Conservation (phyloP, 208 protist species). For the Leishmania major region DNA sequence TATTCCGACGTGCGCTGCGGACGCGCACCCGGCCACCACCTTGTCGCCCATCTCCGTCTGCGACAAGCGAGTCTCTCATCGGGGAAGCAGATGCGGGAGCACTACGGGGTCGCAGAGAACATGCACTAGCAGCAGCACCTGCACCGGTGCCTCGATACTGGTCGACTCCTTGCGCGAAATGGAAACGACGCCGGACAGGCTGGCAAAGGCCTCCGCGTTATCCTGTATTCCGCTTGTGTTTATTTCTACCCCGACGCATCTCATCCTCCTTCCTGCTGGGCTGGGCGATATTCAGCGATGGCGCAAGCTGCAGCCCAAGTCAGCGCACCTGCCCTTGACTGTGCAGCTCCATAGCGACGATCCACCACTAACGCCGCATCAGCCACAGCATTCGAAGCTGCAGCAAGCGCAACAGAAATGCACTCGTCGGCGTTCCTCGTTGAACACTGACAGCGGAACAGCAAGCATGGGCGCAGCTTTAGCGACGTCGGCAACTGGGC, state of each 20-base stretch:
- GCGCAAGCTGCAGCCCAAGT: conserved; percentile 31
- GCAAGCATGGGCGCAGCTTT: neutral
- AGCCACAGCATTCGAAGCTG: neutral
- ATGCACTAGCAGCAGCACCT: neutral
- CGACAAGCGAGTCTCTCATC: conserved; percentile 8
- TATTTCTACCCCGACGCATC: conserved; percentile 27
- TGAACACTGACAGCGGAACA: neutral
- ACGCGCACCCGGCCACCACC: neutral
- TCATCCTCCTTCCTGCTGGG: conserved; percentile 24
- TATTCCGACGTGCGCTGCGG: conserved; percentile 26
- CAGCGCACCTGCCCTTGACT: conserved; percentile 29
- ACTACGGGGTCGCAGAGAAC: neutral
- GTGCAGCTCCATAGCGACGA: conserved; percentile 26
- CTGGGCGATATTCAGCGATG: conserved; percentile 26
- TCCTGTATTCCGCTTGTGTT: conserved; percentile 24
- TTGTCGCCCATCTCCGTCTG: conserved; percentile 18
- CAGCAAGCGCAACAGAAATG: neutral
- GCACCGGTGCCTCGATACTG: neutral
- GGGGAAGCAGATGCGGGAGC: neutral
- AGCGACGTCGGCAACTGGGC: neutral
- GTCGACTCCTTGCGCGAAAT: neutral
- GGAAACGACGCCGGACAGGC: neutral
- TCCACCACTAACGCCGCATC: neutral
- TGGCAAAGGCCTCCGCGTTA: neutral
- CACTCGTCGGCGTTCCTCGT: neutral